Percentiles rank a stretch among this genome's conserved stretches.
These are phyloP conservation scores for Schizochytrium sp. DNA, from an alignment of 108 stramenopile species.

Conservation along the genomic window DNA sequence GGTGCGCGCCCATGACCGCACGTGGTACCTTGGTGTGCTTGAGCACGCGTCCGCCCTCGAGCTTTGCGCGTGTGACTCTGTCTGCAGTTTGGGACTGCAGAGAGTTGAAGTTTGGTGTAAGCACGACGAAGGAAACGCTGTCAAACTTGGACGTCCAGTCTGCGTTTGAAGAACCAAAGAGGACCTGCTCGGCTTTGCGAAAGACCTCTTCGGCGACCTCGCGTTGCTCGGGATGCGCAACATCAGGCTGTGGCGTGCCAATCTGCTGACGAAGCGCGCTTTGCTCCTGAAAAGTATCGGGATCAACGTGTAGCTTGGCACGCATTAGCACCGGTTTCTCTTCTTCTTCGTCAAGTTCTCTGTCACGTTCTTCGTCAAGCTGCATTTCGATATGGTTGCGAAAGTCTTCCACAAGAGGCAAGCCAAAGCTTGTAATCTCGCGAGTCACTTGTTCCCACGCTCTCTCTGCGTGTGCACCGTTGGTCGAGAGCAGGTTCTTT, in stretches of 20 bases:
- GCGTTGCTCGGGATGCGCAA: background rate
- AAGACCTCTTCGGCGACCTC: background rate
- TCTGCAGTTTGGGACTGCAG: background rate
- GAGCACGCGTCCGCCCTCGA: background rate
- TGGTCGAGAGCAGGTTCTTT: too few relatives aligned
- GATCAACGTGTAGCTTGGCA: too few relatives aligned
- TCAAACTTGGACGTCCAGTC: background rate
- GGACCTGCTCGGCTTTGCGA: background rate
- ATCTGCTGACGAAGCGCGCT: too few relatives aligned
- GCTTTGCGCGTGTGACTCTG: background rate
- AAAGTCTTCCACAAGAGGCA: too few relatives aligned
- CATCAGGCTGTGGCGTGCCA: background rate
- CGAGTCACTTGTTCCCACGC: too few relatives aligned
- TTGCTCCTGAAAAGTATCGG: too few relatives aligned
- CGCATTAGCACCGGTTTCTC: too few relatives aligned
- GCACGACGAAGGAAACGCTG: background rate
- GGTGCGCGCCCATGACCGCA: background rate
- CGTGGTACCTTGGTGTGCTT: background rate
- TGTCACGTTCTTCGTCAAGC: too few relatives aligned
- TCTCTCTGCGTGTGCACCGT: too few relatives aligned
- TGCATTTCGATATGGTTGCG: too few relatives aligned
- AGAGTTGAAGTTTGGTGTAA: background rate
- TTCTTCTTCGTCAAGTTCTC: too few relatives aligned
- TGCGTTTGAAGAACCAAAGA: background rate
- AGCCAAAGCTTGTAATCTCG: too few relatives aligned